phyloP scores from a whole-genome alignment of 1,139 yeast species.

The Saccharomyces pastorianus region DNA sequence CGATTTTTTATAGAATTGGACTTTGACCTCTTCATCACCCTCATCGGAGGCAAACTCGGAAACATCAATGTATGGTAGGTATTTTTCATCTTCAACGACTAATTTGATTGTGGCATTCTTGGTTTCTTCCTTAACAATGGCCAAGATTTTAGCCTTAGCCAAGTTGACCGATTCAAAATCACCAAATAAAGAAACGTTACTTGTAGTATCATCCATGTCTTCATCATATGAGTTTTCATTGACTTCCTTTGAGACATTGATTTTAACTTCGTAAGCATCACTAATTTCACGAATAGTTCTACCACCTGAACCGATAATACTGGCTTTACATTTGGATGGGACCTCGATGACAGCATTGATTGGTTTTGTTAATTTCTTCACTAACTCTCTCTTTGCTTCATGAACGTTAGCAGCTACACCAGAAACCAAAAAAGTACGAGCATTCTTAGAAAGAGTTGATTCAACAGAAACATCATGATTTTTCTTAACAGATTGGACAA shows the following conservation, averaged over 20 bases:
- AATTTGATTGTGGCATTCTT: slow-evolving; percentile 47
- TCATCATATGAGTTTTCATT: slow-evolving; percentile 33
- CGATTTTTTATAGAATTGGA: slow-evolving; percentile 16
- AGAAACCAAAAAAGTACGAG: slow-evolving; percentile 73
- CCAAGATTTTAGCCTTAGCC: slow-evolving; percentile 63
- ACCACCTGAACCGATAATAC: slow-evolving; percentile 87
- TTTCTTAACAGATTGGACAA: slow-evolving; percentile 54
- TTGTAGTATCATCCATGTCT: slow-evolving; percentile 44
- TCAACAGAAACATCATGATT: slow-evolving; percentile 64
- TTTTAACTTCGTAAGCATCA: slow-evolving; percentile 54
- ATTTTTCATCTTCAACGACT: slow-evolving; percentile 36
- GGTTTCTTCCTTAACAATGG: slow-evolving; percentile 70
- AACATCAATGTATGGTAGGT: slow-evolving; percentile 47
- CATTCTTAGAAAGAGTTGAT: slow-evolving; percentile 72
- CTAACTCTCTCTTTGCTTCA: slow-evolving; percentile 67
- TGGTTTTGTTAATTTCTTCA: slow-evolving; percentile 72
- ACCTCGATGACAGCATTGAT: slow-evolving; percentile 52
- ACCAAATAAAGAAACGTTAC: slow-evolving; percentile 67
- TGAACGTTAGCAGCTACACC: slow-evolving; percentile 67
- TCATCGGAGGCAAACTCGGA: slow-evolving; percentile 15
- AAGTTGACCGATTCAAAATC: slow-evolving; percentile 74
- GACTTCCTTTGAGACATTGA: slow-evolving; percentile 57
- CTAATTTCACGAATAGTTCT: slow-evolving; percentile 72
- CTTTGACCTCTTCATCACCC: slow-evolving; percentile 16
- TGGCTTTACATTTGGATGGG: slow-evolving; percentile 73